Evolutionary conservation across 2,329 filamentous ascomycete species (phyloP), one percentile per base, ranked within the genome.

Genomic region (Aspergillus fumigatiaffinis): DNA sequence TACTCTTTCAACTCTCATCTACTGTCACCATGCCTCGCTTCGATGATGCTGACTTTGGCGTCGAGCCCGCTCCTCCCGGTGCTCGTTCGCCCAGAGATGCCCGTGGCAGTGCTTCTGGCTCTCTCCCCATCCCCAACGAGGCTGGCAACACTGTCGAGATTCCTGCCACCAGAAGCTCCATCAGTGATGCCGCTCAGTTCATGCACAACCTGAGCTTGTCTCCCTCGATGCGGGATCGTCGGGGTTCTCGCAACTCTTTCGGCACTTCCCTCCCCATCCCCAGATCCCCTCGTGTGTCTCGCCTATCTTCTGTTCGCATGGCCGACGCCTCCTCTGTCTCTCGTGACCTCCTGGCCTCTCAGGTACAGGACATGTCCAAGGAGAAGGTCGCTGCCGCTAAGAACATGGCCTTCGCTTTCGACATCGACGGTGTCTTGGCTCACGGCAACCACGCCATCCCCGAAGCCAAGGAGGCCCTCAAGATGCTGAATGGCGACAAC

Each of bases 331-430:
- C 83, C 81, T 63, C 84, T 79, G 60, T 76, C 78, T 53, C 85
- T 3, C 84, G 87, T 32, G 86, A 89, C 51, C 84, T 91, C 59
- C 77, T 91, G 60, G 86, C 85, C 41, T 84, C 86, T 3, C 87
- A 90, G 74, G 79, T 90, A 21, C 88, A 91, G 76, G 84, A 87
- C 61, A 78, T 90, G 62, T 80, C 83, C 64, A 74, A 81, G 56
- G 82, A 87, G 65, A 89, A 88, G 77, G 87, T 89, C 17, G 76
- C 76, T 29, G 82, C 82, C 57, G 88, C 87, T 57, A 91, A 91
- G 81, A 87, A 91, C 77, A 90, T 91, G 87, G 87, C 87, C 6
- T 92, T 92, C 63, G 89, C 87, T 67, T 92, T 92, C 69, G 77
- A 79, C 60, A 79, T 79, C 54, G 85, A 91, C 66, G 88, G 88